These are phyloP conservation scores for Kalmusia sp. DNA, from an alignment of 2,329 filamentous ascomycete species.

Conservation along the genomic window DNA sequence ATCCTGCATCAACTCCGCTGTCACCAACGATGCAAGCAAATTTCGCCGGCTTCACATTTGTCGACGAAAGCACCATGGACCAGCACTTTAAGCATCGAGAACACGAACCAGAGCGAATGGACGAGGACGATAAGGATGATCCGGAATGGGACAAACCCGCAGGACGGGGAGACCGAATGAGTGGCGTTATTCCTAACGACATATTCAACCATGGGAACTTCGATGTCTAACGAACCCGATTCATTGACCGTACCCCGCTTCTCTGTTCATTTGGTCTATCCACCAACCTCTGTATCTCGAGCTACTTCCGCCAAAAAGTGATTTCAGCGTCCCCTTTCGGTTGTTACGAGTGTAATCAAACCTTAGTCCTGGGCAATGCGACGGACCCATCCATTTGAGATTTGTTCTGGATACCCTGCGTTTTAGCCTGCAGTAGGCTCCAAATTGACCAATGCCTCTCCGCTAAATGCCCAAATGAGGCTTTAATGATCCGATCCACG, in stretches of 20 bases:
- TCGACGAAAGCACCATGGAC: slow-evolving; percentile 95
- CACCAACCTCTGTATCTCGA: slow-evolving; percentile 20
- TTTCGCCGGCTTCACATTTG: slow-evolving; percentile 98
- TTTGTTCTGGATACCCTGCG: slow-evolving; percentile 40
- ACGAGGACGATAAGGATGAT: slow-evolving; percentile 52
- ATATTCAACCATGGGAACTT: slow-evolving; percentile 56
- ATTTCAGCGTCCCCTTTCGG: slow-evolving; percentile 25
- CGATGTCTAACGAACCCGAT: slow-evolving; percentile 36
- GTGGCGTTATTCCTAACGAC: slow-evolving; percentile 56
- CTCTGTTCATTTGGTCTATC: slow-evolving; percentile 11
- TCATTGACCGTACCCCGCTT: slow-evolving; percentile 11
- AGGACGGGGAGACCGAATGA: slow-evolving; percentile 58
- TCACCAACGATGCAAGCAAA: slow-evolving; percentile 97
- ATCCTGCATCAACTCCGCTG: slow-evolving; percentile 87
- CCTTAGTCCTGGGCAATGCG: slow-evolving; percentile 26
- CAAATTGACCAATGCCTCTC: slow-evolving; percentile 29
- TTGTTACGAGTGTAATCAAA: slow-evolving; percentile 25
- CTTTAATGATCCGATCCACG: background rate
- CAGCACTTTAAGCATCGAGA: slow-evolving; percentile 70
- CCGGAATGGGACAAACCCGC: slow-evolving; percentile 50
- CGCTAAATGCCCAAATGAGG: slow-evolving; percentile 10
- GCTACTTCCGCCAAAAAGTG: slow-evolving; percentile 37
- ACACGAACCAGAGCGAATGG: slow-evolving; percentile 53
- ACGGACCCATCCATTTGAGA: slow-evolving; percentile 26
- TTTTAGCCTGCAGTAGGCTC: slow-evolving; percentile 23